phyloP scores from a whole-genome alignment of 371 early-diverging fungal species.

The Rhizopus delemar region DNA sequence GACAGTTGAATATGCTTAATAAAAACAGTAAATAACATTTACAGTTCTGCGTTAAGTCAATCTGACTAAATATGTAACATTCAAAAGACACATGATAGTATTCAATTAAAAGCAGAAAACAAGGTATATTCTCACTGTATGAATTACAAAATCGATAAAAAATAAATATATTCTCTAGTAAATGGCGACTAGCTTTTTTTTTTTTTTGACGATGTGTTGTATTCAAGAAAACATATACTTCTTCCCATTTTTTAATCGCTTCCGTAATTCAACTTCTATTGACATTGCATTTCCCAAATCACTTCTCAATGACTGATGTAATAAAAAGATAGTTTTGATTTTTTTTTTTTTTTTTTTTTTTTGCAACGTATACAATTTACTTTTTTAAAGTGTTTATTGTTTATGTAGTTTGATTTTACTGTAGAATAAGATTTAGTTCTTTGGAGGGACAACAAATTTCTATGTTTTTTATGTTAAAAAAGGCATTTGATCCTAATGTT shows the following conservation, averaged over 20 bases:
- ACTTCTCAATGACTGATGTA: not conserved
- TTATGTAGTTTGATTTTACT: not conserved
- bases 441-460: constrained; percentile 3
- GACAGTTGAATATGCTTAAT: too few species aligned
- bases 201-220: not conserved
- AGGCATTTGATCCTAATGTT: too few species aligned
- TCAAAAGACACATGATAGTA: too few species aligned
- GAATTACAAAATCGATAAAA: not conserved
- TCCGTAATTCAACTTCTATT: not conserved
- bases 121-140: not conserved
- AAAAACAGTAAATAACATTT: too few species aligned
- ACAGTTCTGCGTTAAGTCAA: not conserved
- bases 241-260: not conserved
- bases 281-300: not conserved
- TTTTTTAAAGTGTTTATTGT: not conserved
- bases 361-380: not conserved
- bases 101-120: not conserved
- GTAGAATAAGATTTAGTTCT: constrained; percentile 26
- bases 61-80: too few species aligned
- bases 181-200: not conserved
- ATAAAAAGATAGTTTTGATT: not conserved
- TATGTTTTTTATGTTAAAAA: not conserved
- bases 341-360: not conserved
- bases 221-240: not conserved
- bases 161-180: not conserved